A percentile compares a stretch with the other conserved stretches of the same genome.
These are phyloP conservation scores for Kwoniella mangroviensis DNA, from an alignment of 768 basidiomycete species.

Conservation along the genomic window DNA sequence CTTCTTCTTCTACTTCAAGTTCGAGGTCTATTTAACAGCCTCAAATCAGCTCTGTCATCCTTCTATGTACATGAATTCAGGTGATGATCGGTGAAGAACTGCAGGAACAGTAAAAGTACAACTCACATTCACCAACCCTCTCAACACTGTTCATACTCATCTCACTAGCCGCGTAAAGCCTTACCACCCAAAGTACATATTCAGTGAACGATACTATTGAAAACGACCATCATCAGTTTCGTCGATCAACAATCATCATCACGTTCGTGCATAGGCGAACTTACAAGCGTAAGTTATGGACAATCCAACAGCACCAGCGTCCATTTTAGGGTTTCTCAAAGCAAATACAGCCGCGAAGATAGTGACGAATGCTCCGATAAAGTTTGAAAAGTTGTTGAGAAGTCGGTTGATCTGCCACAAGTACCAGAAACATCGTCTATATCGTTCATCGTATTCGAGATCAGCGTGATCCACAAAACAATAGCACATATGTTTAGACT, in stretches of 20 bases:
- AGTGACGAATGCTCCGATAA: slow-evolving; percentile 57
- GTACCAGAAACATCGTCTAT: slow-evolving; percentile 58
- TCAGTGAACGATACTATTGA: slow-evolving; percentile 55
- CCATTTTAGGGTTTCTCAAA: slow-evolving; percentile 50
- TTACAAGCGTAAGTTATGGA: slow-evolving; percentile 50
- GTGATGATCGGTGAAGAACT: no score
- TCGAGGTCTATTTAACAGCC: slow-evolving; percentile 46
- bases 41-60: neutral
- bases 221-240: neutral
- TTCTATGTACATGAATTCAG: neutral
- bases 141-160: slow-evolving; percentile 61
- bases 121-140: slow-evolving; percentile 58
- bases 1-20: slow-evolving; percentile 55
- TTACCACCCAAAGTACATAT: slow-evolving; percentile 60
- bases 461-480: no score
- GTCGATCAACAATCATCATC: no score
- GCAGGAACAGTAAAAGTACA: neutral
- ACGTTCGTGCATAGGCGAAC: slow-evolving; percentile 7
- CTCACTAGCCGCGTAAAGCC: slow-evolving; percentile 55
- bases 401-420: slow-evolving; percentile 59
- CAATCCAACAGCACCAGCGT: slow-evolving; percentile 55
- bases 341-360: slow-evolving; percentile 57
- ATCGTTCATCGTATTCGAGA: neutral
- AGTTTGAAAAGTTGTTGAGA: slow-evolving; percentile 55
- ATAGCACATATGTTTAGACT: neutral